Base-by-base conservation (phyloP, 164 flowering plant genomes). In the Aristolochia fimbriata region DNA sequence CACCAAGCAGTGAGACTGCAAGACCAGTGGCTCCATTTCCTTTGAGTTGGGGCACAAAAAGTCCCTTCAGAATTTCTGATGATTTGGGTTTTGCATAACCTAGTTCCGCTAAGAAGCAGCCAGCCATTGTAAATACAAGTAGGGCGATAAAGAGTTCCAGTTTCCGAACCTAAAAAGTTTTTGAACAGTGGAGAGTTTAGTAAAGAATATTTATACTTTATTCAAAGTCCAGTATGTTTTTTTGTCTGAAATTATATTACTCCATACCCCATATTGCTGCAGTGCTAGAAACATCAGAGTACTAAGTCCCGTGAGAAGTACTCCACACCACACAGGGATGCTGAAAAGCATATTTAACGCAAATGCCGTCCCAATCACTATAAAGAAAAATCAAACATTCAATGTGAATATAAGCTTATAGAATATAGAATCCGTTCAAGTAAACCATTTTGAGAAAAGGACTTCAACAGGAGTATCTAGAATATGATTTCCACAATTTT, bases 331-430 rank as follows among this genome's bases (percentile, higher is more conserved):
- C 12, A 92, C 62, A 23, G 96, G 96, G 67, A 89, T 82, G 2
- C 60, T 76, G 80, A 85, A 87, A 56, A 87, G 95, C 96, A 92
- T 92, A 71, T 89, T 87, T 74, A 92, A 67, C n/a, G 96, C 95
- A 76, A 92, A 89, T 51, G 98, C 96, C 43, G 96, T 87, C 50
- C 96, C 96, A 23, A 87, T 85, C 60, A 92, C 96, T 89, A 77
- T 16, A 72, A 65, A 55, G 5, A 67, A 37, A 37, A 37, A 37
- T 37, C 4, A 37, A 37, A 37, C 43, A 37, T 37, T 37, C 43
- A 37, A 37, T 10, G 12, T 37, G 43, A 10, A 37, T 37, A 7
- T 37, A 37, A 37, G 8, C 43, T 37, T 37, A 0, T 37, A 10
- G 43, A 7, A 37, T 1, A 6, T 0, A 37, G n/a, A n/a, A n/a